Evolutionary conservation across 257 asterid genomes (phyloP).

Genomic region (Nicotiana knightiana): DNA sequence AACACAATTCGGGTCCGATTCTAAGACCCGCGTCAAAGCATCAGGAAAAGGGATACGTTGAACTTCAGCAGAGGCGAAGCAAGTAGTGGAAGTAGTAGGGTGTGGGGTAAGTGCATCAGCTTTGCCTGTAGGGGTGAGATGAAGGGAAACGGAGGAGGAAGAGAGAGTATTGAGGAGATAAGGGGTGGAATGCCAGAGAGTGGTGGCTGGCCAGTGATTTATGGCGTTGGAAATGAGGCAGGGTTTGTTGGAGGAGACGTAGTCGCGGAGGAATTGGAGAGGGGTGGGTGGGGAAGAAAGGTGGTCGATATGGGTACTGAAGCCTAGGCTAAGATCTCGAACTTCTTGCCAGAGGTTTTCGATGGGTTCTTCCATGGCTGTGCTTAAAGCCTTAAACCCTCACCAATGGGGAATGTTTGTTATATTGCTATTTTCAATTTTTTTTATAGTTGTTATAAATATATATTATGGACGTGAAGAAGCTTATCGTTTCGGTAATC

Average conservation of each 20-base stretch:
- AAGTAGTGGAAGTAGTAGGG: conserved; percentile 44
- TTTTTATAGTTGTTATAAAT: no score
- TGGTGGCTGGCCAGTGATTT: conserved; percentile 73
- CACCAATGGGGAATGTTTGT: no score
- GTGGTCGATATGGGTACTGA: conserved; percentile 40
- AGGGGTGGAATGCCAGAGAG: conserved; percentile 54
- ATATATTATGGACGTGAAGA: no score
- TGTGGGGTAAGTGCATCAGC: conserved; percentile 67
- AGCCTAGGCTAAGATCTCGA: conserved; percentile 60
- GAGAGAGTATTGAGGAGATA: conserved; percentile 64
- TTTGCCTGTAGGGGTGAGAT: conserved; percentile 79
- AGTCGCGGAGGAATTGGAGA: conserved; percentile 71
- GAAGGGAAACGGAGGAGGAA: conserved; percentile 66
- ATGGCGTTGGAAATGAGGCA: conserved; percentile 73
- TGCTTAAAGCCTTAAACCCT: not conserved
- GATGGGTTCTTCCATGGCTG: conserved; percentile 26
- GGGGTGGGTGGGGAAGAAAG: conserved; percentile 69
- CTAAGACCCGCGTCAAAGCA: conserved; percentile 45
- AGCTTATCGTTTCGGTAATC: no score
- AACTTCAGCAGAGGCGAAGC: conserved; percentile 83
- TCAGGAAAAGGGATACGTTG: conserved; percentile 41
- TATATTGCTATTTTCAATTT: no score
- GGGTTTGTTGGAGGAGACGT: conserved; percentile 68
- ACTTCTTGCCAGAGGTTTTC: conserved; percentile 71
- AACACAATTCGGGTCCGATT: conserved; percentile 28